Percentiles rank a stretch among this genome's conserved stretches.
Evolutionary conservation across 2,329 filamentous ascomycete species (phyloP).

Genomic region (Scolecobasidium constrictum): DNA sequence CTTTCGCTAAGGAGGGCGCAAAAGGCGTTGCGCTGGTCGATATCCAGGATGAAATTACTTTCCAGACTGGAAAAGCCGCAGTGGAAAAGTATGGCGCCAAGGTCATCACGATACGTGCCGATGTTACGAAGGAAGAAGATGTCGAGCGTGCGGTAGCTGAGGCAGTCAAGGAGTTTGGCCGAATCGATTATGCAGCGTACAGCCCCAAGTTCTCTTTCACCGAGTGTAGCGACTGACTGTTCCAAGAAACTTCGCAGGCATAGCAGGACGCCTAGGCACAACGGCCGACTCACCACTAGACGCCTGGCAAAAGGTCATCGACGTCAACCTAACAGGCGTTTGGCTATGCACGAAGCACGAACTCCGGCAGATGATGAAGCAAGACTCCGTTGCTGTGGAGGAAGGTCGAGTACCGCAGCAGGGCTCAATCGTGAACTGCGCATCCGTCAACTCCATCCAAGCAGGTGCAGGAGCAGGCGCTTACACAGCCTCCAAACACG

Average conservation of each 20-base stretch:
- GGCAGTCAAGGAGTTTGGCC: slow-evolving; percentile 36
- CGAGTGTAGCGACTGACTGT: too few species aligned
- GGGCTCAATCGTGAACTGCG: slow-evolving; percentile 44
- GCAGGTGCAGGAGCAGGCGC: slow-evolving; percentile 32
- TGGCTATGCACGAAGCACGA: slow-evolving; percentile 47
- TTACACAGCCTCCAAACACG: slow-evolving; percentile 44
- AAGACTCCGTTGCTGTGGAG: slow-evolving; percentile 23
- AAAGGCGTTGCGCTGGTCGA: slow-evolving; percentile 13
- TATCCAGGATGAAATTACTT: slow-evolving; percentile 13
- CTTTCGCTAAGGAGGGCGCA: slow-evolving; percentile 15
- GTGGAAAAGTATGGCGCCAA: slow-evolving; percentile 13
- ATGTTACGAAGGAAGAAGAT: slow-evolving; percentile 34
- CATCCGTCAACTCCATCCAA: slow-evolving; percentile 41
- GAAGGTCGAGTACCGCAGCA: slow-evolving; percentile 22
- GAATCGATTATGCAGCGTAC: slow-evolving; percentile 41
- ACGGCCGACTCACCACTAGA: slow-evolving; percentile 37
- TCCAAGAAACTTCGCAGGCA: slow-evolving; percentile 44
- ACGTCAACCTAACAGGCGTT: slow-evolving; percentile 46
- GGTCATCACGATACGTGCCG: slow-evolving; percentile 25
- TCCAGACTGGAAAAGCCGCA: slow-evolving; percentile 11
- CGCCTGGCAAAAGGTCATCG: slow-evolving; percentile 40
- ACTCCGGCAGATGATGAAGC: slow-evolving; percentile 39
- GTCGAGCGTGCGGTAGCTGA: slow-evolving; percentile 34
- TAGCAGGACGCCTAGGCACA: slow-evolving; percentile 29
- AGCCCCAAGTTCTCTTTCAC: too few species aligned